Evolutionary conservation across 441 rosid genomes (phyloP).

Genomic region (Jatropha podagrica): DNA sequence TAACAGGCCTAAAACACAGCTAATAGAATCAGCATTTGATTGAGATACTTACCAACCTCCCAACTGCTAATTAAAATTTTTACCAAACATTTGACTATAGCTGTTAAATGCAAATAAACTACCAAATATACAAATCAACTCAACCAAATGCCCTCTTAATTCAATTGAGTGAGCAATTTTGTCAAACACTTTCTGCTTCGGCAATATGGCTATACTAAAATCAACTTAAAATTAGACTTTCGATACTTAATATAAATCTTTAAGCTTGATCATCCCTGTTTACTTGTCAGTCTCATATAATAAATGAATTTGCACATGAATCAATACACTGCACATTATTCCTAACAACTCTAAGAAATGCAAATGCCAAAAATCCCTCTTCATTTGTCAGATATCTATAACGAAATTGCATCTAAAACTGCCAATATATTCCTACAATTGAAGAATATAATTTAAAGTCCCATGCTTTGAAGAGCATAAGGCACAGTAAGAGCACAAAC

Average conservation of each 20-base stretch:
- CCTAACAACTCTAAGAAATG: neutral
- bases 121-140: too few species aligned
- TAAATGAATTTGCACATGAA: neutral
- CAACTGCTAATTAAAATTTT: too few species aligned
- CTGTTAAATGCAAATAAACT: too few species aligned
- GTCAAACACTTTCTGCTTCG: too few species aligned
- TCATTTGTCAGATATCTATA: neutral
- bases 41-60: too few species aligned
- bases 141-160: too few species aligned
- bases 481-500: neutral
- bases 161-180: too few species aligned
- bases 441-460: constrained; percentile 6
- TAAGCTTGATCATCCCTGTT: neutral
- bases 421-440: constrained; percentile 4
- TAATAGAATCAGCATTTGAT: too few species aligned
- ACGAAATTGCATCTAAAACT: constrained; percentile 5
- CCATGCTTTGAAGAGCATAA: neutral
- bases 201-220: too few species aligned
- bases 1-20: too few species aligned
- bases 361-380: neutral
- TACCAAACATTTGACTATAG: too few species aligned
- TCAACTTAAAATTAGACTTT: too few species aligned
- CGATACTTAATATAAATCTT: neutral
- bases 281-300: neutral
- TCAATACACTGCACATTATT: neutral